Percentiles rank a stretch among this genome's conserved stretches.
phyloP scores from a whole-genome alignment of 2,329 filamentous ascomycete genomes.

The Ceratocystis alfenasii region DNA sequence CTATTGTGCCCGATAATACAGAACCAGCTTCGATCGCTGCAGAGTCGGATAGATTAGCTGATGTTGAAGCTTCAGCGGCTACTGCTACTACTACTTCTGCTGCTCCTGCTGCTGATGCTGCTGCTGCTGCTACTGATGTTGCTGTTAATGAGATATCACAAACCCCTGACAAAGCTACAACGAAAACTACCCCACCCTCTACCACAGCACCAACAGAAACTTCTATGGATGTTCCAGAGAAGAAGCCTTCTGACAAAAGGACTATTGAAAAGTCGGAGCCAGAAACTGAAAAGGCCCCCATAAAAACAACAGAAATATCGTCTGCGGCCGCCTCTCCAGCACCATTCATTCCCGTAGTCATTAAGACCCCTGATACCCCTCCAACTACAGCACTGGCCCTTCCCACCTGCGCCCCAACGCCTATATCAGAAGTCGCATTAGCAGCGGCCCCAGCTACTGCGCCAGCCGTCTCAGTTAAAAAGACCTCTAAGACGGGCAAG shows the following conservation, averaged over 20 bases:
- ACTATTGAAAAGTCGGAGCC: constrained; percentile 2
- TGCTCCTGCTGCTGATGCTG: not conserved
- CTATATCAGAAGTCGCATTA: constrained; percentile 28
- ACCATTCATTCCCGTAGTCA: not conserved
- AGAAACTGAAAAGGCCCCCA: constrained; percentile 46
- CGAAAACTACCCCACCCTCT: not conserved
- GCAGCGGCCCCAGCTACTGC: constrained; percentile 34
- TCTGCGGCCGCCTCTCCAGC: not conserved
- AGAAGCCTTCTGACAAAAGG: not conserved
- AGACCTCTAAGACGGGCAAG: constrained; percentile 48
- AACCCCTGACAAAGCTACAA: not conserved
- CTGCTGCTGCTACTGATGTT: not conserved
- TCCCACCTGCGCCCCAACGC: constrained; percentile 28
- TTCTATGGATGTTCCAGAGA: not conserved
- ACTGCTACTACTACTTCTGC: not conserved
- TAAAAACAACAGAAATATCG: constrained; percentile 23
- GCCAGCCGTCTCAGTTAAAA: constrained; percentile 40
- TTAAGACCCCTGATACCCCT: constrained; percentile 25
- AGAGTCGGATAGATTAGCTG: not conserved
- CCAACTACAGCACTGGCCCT: constrained; percentile 34
- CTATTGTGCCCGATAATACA: not conserved
- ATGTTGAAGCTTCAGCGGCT: not conserved
- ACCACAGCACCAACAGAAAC: not conserved
- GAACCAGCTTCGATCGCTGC: not conserved
- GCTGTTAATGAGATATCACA: not conserved